Base-by-base conservation (phyloP, 129 eudicot species). In the Centrapalus pauciflorus region DNA sequence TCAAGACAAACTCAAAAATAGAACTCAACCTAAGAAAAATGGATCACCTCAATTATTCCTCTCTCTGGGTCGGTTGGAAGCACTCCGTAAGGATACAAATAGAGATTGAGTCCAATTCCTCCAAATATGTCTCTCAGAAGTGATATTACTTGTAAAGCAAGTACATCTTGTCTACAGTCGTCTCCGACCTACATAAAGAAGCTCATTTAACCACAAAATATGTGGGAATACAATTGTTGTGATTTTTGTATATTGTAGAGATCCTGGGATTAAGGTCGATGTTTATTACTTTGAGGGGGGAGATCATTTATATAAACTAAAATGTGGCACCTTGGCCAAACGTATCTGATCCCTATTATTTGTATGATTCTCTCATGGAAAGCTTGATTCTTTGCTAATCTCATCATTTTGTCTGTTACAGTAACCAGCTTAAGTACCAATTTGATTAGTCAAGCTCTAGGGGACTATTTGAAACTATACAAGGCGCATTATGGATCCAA, bases 151-250 rank as follows among this genome's bases (percentile, higher is more conserved):
- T 93, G 98, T 64, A 93, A 86, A 67, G 98, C 98, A 64, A 93
- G 96, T 37, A 88, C 96, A 71, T 93, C 98, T 81, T 93, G 98
- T 40, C 98, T 85, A 77, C 98, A 93, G 67, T 93, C 98, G 69
- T 93, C 98, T 64, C 98, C 96, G 69, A 93, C 98, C 98, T 93
- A 70, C 61, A 61, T 64, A 61, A 61, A 35, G 3, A 60, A 71
- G 61, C 67, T 43, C 58, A 70, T 70, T 70, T 43, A 43, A 28
- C 66, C 49, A 52, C 20, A 1, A 33, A 13, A 34, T 23, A 33
- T 34, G 50, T 34, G 3, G 46, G 61, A 4, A 55, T 16, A 20
- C 40, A 69, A 68, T 55, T 26, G 35, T 25, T 49, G 13, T 43
- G 21, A 5, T 17, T 51, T 67, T n/a, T 33, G 5, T 23, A 5